Base-by-base conservation (phyloP, 192 early-diverging fungal genomes). In the Rhizoclosmatium sp. region DNA sequence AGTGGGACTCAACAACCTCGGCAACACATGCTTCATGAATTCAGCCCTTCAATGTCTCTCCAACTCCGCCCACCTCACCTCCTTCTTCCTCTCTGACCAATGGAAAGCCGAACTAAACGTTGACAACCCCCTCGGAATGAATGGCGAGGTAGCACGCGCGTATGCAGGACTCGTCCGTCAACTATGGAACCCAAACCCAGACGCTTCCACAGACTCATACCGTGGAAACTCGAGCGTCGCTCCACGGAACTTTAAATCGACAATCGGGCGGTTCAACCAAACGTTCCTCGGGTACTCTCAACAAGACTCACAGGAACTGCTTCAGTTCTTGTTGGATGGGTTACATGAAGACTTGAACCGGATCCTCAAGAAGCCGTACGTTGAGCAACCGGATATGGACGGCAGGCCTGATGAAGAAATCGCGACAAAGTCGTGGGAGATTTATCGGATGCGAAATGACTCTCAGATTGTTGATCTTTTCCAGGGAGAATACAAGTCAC, bases 11-110 rank as follows among this genome's bases (percentile, higher is more conserved):
- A 82, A 82, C 58, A 96, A 96, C 78, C 81, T 96, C n/a, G 95
- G 95, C 7, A 96, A 96, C 80, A 95, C 95, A 0, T 96, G 95
- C 84, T 96, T 93, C 76, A 96, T 96, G 95, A 95, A 95, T 83
- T 93, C 93, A 4, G 94, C 93, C 9, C 80, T 96, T n/a, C 95
- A 96, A 84, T 98, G 96, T 75, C 83, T 98, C 49, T 91, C 91
- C 54, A 92, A 94, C 71, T 92, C 84, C 19, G 75, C 80, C 31
- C 85, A 81, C 41, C 74, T 89, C 14, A 89, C 87, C 3, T 74
- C 69, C 0, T 85, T 81, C 69, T 84, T 88, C 45, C 78, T 85
- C 10, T 66, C 59, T 48, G 81, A 76, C 64, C 72, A 7, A 48
- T 93, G 88, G 82, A 85, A 89, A 62, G 79, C 85, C 2, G 85